Percentiles rank a stretch among this genome's conserved stretches.
Conservation (phyloP, 192 early-diverging fungal genomes). For the Haplosporangium gracile region DNA sequence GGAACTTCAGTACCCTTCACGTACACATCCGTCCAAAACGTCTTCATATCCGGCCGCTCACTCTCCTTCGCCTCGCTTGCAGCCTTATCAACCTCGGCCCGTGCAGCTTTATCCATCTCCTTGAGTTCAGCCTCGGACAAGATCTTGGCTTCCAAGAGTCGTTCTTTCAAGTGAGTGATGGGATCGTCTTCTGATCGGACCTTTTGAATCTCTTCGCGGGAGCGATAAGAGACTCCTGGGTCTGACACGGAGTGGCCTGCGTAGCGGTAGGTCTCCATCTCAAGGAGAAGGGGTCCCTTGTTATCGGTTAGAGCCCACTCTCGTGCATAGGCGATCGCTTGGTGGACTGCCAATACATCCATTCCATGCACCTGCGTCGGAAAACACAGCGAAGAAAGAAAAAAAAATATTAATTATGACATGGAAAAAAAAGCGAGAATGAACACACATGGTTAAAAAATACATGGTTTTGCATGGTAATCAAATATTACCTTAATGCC, state of each 20-base stretch:
- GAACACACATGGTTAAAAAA: background rate
- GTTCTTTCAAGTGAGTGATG: constrained; percentile 89
- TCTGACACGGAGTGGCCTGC: constrained; percentile 99
- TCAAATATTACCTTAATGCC: constrained; percentile 76
- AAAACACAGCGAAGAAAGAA: background rate
- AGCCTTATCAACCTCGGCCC: constrained; percentile 85
- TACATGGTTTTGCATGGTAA: background rate
- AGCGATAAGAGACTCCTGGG: constrained; percentile 97
- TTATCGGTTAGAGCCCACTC: constrained; percentile 77
- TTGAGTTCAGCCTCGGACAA: constrained; percentile 89
- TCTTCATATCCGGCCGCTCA: constrained; percentile 71
- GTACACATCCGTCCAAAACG: constrained; percentile 87
- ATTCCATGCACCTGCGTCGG: constrained; percentile 75
- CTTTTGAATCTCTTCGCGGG: constrained; percentile 96
- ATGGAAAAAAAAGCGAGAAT: background rate
- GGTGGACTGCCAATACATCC: constrained; percentile 91
- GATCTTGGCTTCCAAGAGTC: constrained; percentile 74
- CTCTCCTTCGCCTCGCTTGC: constrained; percentile 80
- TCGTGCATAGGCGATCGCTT: constrained; percentile 83
- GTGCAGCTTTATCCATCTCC: constrained; percentile 88
- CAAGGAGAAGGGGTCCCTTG: constrained; percentile 91
- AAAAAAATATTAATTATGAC: background rate
- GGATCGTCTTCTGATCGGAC: constrained; percentile 92
- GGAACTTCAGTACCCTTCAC: constrained; percentile 79
- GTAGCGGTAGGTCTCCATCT: constrained; percentile 97